Evolutionary conservation across 495 filamentous ascomycete species (phyloP), one percentile per base, ranked within the genome.

Genomic region (Opeltia flavorubescens): DNA sequence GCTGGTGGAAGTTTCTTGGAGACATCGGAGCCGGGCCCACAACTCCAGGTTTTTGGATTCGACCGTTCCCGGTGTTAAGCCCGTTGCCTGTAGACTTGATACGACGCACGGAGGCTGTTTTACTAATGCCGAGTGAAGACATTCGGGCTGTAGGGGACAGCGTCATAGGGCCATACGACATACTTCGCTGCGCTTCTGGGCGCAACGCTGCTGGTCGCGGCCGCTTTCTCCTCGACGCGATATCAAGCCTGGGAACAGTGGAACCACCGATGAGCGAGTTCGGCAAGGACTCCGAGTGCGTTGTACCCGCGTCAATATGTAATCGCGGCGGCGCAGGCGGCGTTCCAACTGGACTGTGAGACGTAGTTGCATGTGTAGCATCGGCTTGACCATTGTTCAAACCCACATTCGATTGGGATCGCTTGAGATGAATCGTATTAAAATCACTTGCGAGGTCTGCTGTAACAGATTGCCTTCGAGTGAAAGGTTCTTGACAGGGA

Each of bases 221-320:
- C 15, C 73, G 65, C 50, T 74, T 76, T 50, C 72, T 65, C 31
- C 71, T 63, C 8, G 74, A 70, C 21, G 74, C 73, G 42, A 77
- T 56, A 44, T 76, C 71, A 45, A 70, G 59, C 46, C 45, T 34
- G 8, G 49, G 29, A 29, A 21, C 26, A 18, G 26, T 31, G 13
- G 48, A 34, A 3, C 40, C 29, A 13, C 48, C 47, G 23, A 31
- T 34, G 6, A 40, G 6, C 38, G 21, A 9, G 28, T 21, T 23
- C 31, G 36, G 34, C 51, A 46, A 20, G 43, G 46, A 42, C 49
- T 57, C 18, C 4, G 38, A 7, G 27, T 46, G 44, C 58, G 55
- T 33, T 55, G 52, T 27, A 55, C 48, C 34, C 61, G 51, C n/a
- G 59, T 56, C 12, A 58, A 55, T 44, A 28, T 33, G 35, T 60